Base-by-base conservation (phyloP, 2,329 filamentous ascomycete species). In the Pezicula neosporulosa region DNA sequence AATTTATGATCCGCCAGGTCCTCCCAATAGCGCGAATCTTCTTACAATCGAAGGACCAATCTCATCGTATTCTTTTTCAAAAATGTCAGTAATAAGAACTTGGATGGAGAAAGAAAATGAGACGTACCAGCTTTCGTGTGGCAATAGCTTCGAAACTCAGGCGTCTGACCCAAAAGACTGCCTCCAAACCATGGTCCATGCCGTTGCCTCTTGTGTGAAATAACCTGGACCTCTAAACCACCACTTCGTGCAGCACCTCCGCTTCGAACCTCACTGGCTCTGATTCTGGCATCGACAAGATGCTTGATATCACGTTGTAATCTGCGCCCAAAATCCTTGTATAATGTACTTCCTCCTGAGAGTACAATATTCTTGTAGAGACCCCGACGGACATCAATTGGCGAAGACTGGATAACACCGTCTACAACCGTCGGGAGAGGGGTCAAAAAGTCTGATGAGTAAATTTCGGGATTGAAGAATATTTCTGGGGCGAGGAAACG, bases 281-380 rank as follows among this genome's bases (percentile, higher is more conserved):
- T 85, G 67, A 99, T 97, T 62, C 94, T 83, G 16, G 87, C 90
- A 67, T 99, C 94, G 39, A 97, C 94, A 53, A 99, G 75, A 68
- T 97, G 90, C 73, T 94, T 90, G 68, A 99, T 99, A 68, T 99
- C 95, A 68, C 94, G 86, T 75, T 99, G 95, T 77, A 99, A 79
- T 68, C 94, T 85, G 60, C 94, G 85, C 24, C 94, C 94, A 72
- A 99, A 99, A 73, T 99, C 92, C 74, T 97, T 97, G 82, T 97
- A 99, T 56, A 99, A 77, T 19, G 94, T 99, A 61, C 92, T 97
- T 63, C 94, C 94, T 68, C 94, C 94, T 3, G 93, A 97, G 36
- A 99, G 80, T 35, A 99, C 94, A 73, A 99, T 99, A 75, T 99
- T 99, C 84, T 99, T 99, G 83, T 99, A 99, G 36, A 99, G 80